phyloP scores from a whole-genome alignment of 176 grass and related monocot genomes.

The Triticum monococcum region DNA sequence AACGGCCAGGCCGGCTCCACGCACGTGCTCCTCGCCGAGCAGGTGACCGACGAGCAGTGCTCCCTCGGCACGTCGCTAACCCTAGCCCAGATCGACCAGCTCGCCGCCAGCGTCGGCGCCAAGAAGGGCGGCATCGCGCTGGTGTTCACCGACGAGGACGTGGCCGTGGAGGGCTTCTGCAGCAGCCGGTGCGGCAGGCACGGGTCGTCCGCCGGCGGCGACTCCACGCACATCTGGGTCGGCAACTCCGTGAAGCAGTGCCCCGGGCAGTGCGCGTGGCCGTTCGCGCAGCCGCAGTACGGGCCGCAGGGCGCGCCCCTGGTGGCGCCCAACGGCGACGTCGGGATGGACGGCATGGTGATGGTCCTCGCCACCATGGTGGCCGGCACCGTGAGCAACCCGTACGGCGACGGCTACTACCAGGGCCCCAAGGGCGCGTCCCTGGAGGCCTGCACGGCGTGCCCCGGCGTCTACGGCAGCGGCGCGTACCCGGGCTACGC shows the following conservation, averaged over 20 bases:
- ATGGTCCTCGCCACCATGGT: conserved; percentile 52
- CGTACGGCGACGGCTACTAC: conserved; percentile 52
- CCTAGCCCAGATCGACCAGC: conserved; percentile 40
- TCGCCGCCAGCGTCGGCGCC: not conserved
- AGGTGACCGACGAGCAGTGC: conserved; percentile 44
- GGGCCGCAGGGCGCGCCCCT: conserved; percentile 54
- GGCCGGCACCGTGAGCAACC: conserved; percentile 60
- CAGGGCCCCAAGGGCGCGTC: conserved; percentile 47
- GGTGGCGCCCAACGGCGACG: conserved; percentile 56
- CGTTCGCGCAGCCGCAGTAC: conserved; percentile 58
- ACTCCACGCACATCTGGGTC: conserved; percentile 45
- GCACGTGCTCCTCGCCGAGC: conserved; percentile 30
- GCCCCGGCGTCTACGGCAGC: conserved; percentile 53
- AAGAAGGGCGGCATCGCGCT: conserved; percentile 35
- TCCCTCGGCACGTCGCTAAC: conserved; percentile 47
- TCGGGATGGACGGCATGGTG: conserved; percentile 54
- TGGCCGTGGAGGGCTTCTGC: conserved; percentile 61
- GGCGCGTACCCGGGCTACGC: conserved; percentile 54
- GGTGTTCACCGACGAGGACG: conserved; percentile 44
- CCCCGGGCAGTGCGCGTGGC: conserved; percentile 62
- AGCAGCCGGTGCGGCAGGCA: conserved; percentile 59
- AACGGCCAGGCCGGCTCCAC: not conserved
- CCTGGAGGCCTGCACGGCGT: conserved; percentile 56
- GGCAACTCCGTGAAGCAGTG: conserved; percentile 54
- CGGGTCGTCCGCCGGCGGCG: not conserved